Percentiles rank a stretch among this genome's conserved stretches.
Conservation (phyloP, 805 yeast species). For the Sporopachydermia quercuum region DNA sequence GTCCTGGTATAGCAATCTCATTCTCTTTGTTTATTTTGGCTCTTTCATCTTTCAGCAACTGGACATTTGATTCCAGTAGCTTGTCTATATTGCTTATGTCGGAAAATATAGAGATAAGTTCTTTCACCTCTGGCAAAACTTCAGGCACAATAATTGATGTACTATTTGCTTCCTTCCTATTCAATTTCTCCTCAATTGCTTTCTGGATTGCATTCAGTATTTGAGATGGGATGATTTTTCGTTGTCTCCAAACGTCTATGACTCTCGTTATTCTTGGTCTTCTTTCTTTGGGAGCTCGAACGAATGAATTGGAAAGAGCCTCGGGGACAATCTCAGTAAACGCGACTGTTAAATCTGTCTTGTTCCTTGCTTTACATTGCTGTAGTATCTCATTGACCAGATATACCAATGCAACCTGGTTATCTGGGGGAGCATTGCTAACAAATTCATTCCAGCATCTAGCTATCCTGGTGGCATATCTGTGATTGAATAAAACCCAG, state of each 20-base stretch:
- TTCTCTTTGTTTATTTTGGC: not conserved
- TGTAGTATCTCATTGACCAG: slow-evolving; percentile 74
- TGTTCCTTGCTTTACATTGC: slow-evolving; percentile 50
- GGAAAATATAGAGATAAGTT: not conserved
- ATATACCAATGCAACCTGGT: slow-evolving; percentile 46
- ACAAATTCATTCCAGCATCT: slow-evolving; percentile 34
- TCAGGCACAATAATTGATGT: not conserved
- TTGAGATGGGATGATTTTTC: slow-evolving; percentile 31
- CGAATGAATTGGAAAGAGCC: slow-evolving; percentile 22
- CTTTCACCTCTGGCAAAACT: not conserved
- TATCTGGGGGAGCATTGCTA: slow-evolving; percentile 19
- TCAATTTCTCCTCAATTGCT: too few species aligned
- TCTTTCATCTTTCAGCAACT: not conserved
- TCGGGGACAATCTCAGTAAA: slow-evolving; percentile 32
- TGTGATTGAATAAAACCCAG: slow-evolving; percentile 57
- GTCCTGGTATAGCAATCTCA: not conserved
- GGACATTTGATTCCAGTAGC: not conserved
- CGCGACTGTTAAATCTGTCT: slow-evolving; percentile 39
- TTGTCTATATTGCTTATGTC: not conserved
- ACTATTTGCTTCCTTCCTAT: too few species aligned
- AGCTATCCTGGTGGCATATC: slow-evolving; percentile 39
- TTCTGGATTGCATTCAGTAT: slow-evolving; percentile 19
- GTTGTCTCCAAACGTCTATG: slow-evolving; percentile 48
- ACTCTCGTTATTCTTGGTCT: slow-evolving; percentile 41
- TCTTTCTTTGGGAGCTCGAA: slow-evolving; percentile 24